Percentiles rank a stretch among this genome's conserved stretches.
Conservation (phyloP, 169 alveolate genomes). For the Cryptosporidium baileyi region DNA sequence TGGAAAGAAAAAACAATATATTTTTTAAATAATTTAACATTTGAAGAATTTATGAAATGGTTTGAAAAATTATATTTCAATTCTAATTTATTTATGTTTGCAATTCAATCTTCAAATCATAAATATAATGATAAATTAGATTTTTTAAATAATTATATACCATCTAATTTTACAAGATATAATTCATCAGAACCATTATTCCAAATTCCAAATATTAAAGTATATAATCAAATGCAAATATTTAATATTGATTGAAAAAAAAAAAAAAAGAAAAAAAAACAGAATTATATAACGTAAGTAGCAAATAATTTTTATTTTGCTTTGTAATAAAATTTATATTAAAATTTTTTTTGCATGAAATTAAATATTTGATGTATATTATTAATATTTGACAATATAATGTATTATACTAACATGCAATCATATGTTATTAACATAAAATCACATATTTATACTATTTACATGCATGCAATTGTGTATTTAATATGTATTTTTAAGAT, state of each 20-base stretch:
- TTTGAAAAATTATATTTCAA: background rate
- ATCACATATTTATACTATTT: no score
- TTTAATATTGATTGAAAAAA: background rate
- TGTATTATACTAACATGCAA: no score
- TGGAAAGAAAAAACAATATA: background rate
- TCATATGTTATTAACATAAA: no score
- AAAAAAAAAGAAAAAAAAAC: background rate
- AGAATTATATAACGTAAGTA: no score
- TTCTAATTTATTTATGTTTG: background rate
- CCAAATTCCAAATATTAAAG: background rate
- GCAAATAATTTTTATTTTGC: no score
- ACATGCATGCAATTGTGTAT: no score
- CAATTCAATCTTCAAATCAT: conserved; percentile 20
- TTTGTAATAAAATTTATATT: no score
- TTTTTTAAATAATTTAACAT: background rate
- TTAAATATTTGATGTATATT: no score
- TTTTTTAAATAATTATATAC: background rate
- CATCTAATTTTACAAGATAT: background rate
- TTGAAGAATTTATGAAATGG: conserved; percentile 4
- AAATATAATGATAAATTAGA: background rate
- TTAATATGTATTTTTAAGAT: no score
- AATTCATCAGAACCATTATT: background rate
- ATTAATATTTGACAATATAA: no score
- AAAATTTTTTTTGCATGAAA: no score
- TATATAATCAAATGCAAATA: conserved; percentile 7